Conservation (phyloP, 2,329 filamentous ascomycete genomes). For the Sporothrix protearum region DNA sequence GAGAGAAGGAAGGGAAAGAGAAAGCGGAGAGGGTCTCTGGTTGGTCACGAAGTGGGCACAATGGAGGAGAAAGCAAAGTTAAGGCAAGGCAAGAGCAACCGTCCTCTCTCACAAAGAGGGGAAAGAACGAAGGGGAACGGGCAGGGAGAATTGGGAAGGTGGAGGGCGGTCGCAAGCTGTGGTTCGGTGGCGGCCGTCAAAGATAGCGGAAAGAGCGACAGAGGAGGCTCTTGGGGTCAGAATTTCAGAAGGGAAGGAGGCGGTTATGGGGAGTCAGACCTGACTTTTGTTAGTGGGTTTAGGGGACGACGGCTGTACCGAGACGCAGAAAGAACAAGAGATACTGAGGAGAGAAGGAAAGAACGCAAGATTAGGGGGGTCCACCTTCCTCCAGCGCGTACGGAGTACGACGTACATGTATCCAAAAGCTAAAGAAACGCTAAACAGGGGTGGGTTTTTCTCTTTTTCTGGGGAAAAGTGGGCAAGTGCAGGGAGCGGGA, state of each 20-base stretch:
- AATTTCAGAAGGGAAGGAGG: not conserved
- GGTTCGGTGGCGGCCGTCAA: not conserved
- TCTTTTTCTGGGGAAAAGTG: conserved; percentile 15
- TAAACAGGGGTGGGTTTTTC: conserved; percentile 1
- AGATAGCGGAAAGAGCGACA: not conserved
- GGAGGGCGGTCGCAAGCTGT: not conserved
- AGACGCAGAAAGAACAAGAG: not conserved
- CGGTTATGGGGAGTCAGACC: not conserved
- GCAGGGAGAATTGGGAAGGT: not conserved
- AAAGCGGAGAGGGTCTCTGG: not conserved
- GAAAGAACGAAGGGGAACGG: not conserved
- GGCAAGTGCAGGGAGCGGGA: not conserved
- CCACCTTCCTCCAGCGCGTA: not conserved
- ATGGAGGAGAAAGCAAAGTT: not conserved
- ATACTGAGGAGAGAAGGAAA: no score
- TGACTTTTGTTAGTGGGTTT: not conserved
- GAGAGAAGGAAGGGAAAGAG: not conserved
- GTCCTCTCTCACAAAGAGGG: not conserved
- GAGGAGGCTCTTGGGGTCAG: not conserved
- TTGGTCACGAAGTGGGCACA: not conserved
- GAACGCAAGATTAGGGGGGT: not conserved
- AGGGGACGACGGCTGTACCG: not conserved
- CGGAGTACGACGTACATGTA: no score
- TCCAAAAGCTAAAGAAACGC: not conserved
- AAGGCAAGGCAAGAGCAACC: not conserved